These are phyloP conservation scores for Neonectria sp. DNA, from an alignment of 2,329 filamentous ascomycete genomes.

Conservation along the genomic window DNA sequence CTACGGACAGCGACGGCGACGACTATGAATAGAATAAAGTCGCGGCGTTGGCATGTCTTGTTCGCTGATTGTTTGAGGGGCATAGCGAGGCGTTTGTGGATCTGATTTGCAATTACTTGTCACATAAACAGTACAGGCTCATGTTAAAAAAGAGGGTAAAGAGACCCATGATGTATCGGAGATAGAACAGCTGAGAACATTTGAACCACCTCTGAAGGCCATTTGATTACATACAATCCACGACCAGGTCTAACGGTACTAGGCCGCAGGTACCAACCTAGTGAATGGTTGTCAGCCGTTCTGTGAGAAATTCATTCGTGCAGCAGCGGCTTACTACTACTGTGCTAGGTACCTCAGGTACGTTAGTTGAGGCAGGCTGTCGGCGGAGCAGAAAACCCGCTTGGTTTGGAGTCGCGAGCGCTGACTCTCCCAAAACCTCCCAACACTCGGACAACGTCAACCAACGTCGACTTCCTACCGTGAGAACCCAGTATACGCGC, in stretches of 20 bases:
- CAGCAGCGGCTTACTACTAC: background rate
- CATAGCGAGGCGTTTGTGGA: conserved; percentile 35
- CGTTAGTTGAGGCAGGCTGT: background rate
- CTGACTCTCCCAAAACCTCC: conserved; percentile 13
- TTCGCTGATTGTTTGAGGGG: conserved; percentile 6
- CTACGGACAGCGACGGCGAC: conserved; percentile 64
- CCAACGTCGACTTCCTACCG: background rate
- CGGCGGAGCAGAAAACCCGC: conserved; percentile 21
- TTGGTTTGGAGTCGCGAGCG: conserved; percentile 15
- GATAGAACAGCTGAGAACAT: background rate
- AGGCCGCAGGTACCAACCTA: background rate
- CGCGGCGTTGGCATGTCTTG: conserved; percentile 1
- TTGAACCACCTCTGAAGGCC: background rate
- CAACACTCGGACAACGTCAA: conserved; percentile 9
- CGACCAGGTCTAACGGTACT: background rate
- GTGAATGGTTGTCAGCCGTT: background rate
- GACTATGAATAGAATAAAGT: conserved; percentile 53
- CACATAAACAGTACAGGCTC: background rate
- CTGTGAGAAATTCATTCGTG: conserved; percentile 7
- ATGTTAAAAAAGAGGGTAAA: background rate
- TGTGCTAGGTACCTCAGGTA: background rate
- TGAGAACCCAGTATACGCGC: conserved; percentile 5
- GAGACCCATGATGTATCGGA: background rate
- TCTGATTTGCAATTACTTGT: conserved; percentile 4
- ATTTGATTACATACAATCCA: background rate